Conservation (phyloP, 345 rosid species). For the Punica granatum region DNA sequence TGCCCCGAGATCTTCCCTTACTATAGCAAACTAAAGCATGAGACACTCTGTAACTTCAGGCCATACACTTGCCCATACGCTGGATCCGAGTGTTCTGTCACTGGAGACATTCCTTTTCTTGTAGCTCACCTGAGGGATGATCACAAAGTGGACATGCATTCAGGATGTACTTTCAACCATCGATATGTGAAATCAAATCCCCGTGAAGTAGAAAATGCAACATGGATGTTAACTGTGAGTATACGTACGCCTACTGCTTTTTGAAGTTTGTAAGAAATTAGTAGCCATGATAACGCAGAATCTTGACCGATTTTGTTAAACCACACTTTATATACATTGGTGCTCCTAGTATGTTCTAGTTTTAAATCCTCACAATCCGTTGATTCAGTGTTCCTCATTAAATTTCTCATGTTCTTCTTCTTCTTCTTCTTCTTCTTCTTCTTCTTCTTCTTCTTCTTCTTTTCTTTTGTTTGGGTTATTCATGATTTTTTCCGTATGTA, state of each 20-base stretch:
- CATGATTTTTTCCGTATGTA: background rate
- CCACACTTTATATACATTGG: background rate
- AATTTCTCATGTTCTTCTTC: too few relatives aligned
- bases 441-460: background rate
- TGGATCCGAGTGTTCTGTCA: constrained; percentile 80
- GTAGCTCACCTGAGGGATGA: constrained; percentile 90
- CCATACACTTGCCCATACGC: constrained; percentile 92
- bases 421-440: too few relatives aligned
- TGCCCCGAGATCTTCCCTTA: constrained; percentile 92
- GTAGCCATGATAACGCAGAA: background rate
- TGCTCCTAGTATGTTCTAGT: too few relatives aligned
- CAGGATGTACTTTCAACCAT: constrained; percentile 93
- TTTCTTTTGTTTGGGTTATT: background rate
- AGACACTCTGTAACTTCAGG: constrained; percentile 77
- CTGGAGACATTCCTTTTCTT: constrained; percentile 79
- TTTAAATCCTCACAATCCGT: too few relatives aligned
- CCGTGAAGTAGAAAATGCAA: constrained; percentile 95
- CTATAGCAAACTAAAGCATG: constrained; percentile 91
- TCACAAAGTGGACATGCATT: constrained; percentile 97
- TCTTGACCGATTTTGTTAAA: background rate
- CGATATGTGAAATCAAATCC: constrained; percentile 98
- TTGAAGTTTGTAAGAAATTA: constrained; percentile 1
- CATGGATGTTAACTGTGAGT: constrained; percentile 97
- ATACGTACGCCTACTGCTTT: background rate
- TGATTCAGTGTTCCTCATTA: too few relatives aligned